phyloP scores from a whole-genome alignment of 148 eudicot genomes.

The Chenopodium album region DNA sequence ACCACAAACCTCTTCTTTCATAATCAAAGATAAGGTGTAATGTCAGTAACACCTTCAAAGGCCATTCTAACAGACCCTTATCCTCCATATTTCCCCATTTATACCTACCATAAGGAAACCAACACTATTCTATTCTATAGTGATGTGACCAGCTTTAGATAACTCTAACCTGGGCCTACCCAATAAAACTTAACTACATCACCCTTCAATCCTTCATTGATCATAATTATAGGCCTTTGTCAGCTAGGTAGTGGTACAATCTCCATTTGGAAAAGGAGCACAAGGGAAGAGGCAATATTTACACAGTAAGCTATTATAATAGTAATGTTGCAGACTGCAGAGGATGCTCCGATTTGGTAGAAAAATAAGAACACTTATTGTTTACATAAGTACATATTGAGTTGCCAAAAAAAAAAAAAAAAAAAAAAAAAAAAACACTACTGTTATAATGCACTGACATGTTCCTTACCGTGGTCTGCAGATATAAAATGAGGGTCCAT shows the following conservation, averaged over 20 bases:
- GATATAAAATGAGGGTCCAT: not conserved
- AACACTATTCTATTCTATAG: too few relatives aligned
- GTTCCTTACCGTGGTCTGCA: not conserved
- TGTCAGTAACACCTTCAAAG: too few relatives aligned
- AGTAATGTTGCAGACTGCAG: not conserved
- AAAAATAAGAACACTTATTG: not conserved
- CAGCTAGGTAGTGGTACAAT: not conserved
- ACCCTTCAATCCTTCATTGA: too few relatives aligned
- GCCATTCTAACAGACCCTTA: too few relatives aligned
- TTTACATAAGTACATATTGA: not conserved
- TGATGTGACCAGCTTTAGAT: too few relatives aligned
- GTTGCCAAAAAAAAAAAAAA: not conserved
- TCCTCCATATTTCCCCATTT: too few relatives aligned
- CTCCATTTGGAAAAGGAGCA: not conserved
- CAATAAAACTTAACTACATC: too few relatives aligned
- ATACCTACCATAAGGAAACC: too few relatives aligned
- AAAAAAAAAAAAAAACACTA: too few relatives aligned
- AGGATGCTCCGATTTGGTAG: not conserved
- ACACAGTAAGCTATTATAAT: not conserved
- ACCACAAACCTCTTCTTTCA: too few relatives aligned
- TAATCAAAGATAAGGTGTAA: too few relatives aligned
- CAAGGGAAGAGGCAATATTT: not conserved
- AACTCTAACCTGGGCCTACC: too few relatives aligned
- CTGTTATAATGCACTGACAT: not conserved
- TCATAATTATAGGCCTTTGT: not conserved